phyloP scores from a whole-genome alignment of 2,329 filamentous ascomycete genomes.

The Colletotrichum simmondsii region DNA sequence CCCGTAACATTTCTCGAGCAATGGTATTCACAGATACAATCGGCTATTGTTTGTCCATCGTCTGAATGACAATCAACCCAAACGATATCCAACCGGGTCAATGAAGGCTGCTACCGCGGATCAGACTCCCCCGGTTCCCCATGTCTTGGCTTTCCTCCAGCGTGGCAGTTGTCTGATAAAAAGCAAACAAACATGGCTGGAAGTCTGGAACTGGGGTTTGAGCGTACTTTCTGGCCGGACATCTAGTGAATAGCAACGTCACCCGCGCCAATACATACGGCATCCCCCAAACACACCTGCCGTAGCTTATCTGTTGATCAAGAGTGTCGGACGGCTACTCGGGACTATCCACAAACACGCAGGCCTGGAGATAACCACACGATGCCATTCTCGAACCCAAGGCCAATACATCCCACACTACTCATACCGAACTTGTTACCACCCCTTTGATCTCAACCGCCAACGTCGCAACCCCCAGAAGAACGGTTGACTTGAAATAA shows the following conservation, averaged over 20 bases:
- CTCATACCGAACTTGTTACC: too few species aligned
- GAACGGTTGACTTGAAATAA: background rate
- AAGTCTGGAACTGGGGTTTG: background rate
- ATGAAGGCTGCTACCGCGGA: constrained; percentile 1
- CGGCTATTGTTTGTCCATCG: background rate
- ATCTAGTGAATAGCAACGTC: too few species aligned
- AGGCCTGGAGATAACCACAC: too few species aligned
- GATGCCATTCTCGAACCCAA: too few species aligned
- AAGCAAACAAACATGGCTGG: background rate
- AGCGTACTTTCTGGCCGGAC: too few species aligned
- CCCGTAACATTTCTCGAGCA: background rate
- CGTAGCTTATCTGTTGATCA: too few species aligned
- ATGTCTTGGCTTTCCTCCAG: background rate
- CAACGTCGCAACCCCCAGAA: background rate
- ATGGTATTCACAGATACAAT: background rate
- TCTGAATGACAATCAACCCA: too few species aligned
- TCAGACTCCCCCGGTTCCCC: background rate
- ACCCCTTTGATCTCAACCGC: background rate
- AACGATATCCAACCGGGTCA: background rate
- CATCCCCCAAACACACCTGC: too few species aligned
- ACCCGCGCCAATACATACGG: too few species aligned
- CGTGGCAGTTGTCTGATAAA: background rate
- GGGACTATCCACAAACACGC: too few species aligned
- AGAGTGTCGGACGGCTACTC: too few species aligned
- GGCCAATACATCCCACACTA: too few species aligned